phyloP scores from a whole-genome alignment of 495 filamentous ascomycete genomes.

The Sphaerosporella brunnea region DNA sequence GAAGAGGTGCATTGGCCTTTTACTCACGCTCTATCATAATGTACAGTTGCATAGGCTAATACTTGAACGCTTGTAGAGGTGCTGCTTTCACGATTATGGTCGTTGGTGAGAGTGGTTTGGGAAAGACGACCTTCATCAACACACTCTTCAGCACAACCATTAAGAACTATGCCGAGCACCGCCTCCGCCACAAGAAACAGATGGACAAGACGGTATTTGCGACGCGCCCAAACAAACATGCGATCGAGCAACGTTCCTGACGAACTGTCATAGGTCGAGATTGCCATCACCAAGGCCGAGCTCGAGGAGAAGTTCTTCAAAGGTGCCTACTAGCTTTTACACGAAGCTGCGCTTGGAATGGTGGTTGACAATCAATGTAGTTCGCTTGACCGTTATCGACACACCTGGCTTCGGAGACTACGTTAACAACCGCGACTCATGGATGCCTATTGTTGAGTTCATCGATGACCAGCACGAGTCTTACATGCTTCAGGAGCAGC shows the following conservation, averaged over 20 bases:
- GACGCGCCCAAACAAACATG: not conserved
- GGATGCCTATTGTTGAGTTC: slow-evolving; percentile 99
- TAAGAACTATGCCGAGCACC: slow-evolving; percentile 99
- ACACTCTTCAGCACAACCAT: slow-evolving; percentile 98
- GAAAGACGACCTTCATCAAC: slow-evolving; percentile 99
- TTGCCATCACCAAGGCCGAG: slow-evolving; percentile 99
- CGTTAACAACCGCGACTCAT: slow-evolving; percentile 98
- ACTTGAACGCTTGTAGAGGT: slow-evolving; percentile 31
- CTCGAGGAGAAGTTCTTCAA: slow-evolving; percentile 99
- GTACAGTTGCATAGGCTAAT: slow-evolving; percentile 7
- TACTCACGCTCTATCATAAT: no score
- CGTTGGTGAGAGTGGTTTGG: slow-evolving; percentile 93
- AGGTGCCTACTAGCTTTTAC: slow-evolving; percentile 37
- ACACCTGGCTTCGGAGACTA: slow-evolving; percentile 98
- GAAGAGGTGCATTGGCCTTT: slow-evolving; percentile 47
- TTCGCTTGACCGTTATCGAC: slow-evolving; percentile 94
- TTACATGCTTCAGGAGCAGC: slow-evolving; percentile 99
- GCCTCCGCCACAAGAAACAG: slow-evolving; percentile 95
- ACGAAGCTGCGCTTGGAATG: not conserved
- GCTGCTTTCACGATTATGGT: slow-evolving; percentile 99
- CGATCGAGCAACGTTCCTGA: slow-evolving; percentile 2
- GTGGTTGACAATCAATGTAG: slow-evolving; percentile 31
- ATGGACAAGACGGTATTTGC: slow-evolving; percentile 68
- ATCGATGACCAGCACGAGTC: slow-evolving; percentile 99
- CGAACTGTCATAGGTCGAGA: slow-evolving; percentile 44